These are phyloP conservation scores for Sicyos baderoa DNA, from an alignment of 306 rosid genomes.

Conservation along the genomic window DNA sequence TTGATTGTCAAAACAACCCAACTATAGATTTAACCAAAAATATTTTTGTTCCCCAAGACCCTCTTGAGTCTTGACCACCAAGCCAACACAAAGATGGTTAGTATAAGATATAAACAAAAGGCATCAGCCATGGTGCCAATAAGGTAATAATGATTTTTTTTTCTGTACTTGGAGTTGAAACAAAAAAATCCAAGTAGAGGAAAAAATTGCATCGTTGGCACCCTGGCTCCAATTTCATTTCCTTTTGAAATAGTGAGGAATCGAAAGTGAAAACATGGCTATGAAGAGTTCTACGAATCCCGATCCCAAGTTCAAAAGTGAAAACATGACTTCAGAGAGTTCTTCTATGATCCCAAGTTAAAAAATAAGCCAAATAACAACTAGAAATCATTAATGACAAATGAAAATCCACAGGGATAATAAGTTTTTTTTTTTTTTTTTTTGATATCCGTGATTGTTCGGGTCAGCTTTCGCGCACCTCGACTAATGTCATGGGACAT, in stretches of 20 bases:
- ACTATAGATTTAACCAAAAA: no score
- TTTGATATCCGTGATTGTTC: no score
- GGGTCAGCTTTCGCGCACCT: no score
- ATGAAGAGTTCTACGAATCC: no score
- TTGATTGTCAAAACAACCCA: no score
- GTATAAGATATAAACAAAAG: no score
- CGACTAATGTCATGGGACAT: no score
- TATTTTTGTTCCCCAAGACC: no score
- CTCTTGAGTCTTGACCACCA: no score
- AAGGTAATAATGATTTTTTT: no score
- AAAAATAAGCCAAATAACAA: background rate
- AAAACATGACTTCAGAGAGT: background rate
- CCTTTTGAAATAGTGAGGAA: background rate
- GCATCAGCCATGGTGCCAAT: no score
- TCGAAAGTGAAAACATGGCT: background rate
- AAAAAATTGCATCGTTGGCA: background rate
- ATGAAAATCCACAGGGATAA: background rate
- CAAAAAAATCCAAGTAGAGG: background rate
- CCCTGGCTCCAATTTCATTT: background rate
- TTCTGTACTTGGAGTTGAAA: background rate
- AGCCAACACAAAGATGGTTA: no score
- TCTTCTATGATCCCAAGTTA: conserved; percentile 5
- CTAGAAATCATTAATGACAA: conserved; percentile 2
- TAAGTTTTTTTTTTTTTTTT: background rate
- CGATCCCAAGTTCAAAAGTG: conserved; percentile 11